Conservation (phyloP, 495 filamentous ascomycete genomes). For the Lasiosphaeria hispida region DNA sequence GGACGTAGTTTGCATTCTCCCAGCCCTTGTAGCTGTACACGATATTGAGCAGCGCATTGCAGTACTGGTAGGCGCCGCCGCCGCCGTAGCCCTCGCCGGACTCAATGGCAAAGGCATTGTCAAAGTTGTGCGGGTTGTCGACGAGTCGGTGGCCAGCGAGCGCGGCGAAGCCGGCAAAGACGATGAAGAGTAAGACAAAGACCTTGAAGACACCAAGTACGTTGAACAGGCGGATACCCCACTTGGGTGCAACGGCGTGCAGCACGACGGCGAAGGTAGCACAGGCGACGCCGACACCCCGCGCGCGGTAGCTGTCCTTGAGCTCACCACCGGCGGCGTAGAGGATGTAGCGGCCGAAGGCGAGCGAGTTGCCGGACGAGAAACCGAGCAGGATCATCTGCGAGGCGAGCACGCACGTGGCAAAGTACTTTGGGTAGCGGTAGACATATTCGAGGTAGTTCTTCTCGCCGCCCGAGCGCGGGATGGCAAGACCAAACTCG, state of each 20-base stretch:
- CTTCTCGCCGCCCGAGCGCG: constrained; percentile 50
- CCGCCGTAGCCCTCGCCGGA: constrained; percentile 36
- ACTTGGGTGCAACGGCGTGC: constrained; percentile 57
- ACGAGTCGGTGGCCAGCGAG: constrained; percentile 10
- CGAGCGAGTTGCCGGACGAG: constrained; percentile 60
- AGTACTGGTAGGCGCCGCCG: constrained; percentile 35
- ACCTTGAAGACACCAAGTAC: constrained; percentile 65
- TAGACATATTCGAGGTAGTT: constrained; percentile 65
- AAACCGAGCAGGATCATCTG: constrained; percentile 56
- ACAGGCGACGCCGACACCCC: constrained; percentile 54
- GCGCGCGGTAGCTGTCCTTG: constrained; percentile 56
- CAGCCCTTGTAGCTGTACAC: constrained; percentile 50
- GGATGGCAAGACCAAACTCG: constrained; percentile 52
- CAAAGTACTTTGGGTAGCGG: constrained; percentile 59
- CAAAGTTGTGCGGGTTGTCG: constrained; percentile 35
- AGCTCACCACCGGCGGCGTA: constrained; percentile 54
- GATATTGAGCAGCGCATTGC: constrained; percentile 48
- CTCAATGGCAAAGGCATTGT: constrained; percentile 29
- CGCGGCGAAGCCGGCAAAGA: constrained; percentile 55
- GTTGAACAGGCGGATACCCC: constrained; percentile 62
- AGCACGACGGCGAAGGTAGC: constrained; percentile 55
- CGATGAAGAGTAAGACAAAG: constrained; percentile 59
- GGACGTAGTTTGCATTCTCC: constrained; percentile 49
- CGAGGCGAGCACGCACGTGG: constrained; percentile 58
- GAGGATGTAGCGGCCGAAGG: constrained; percentile 66